A percentile compares a stretch with the other conserved stretches of the same genome.
Evolutionary conservation across 805 yeast species (phyloP).

Genomic region (Suhomyces canberraensis): DNA sequence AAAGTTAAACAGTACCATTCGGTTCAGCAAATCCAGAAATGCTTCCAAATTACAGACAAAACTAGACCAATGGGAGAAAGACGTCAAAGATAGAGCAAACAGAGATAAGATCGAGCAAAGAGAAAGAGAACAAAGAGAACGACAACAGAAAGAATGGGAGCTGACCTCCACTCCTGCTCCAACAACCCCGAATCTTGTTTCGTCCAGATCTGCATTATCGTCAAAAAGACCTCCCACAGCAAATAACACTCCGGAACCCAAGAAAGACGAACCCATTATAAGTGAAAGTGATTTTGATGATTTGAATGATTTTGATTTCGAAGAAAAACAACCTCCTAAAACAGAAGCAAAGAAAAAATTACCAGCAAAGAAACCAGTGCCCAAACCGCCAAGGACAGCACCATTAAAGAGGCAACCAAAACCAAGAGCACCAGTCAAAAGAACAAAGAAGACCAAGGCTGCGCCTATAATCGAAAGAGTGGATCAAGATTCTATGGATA

Average conservation of each 20-base stretch:
- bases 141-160: background rate
- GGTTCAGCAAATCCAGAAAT: conserved; percentile 39
- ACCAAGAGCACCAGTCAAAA: conserved; percentile 4
- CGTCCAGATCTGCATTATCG: background rate
- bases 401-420: conserved; percentile 2
- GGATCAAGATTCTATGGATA: conserved; percentile 15
- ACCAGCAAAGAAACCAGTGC: background rate
- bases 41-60: conserved; percentile 24
- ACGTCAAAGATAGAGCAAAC: conserved; percentile 3
- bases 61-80: conserved; percentile 21
- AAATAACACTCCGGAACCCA: conserved; percentile 10
- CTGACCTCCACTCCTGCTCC: background rate
- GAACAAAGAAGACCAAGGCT: conserved; percentile 1
- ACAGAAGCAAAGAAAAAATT: conserved; percentile 1
- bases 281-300: conserved; percentile 40
- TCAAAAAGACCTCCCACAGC: conserved; percentile 12
- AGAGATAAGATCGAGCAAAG: background rate
- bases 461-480: conserved; percentile 4
- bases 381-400: background rate
- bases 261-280: conserved; percentile 18
- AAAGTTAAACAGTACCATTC: conserved; percentile 28
- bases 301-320: conserved; percentile 17
- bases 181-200: background rate
- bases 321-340: conserved; percentile 3
- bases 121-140: background rate